Conservation (phyloP, 768 basidiomycete species). For the Tricholoma terreum region DNA sequence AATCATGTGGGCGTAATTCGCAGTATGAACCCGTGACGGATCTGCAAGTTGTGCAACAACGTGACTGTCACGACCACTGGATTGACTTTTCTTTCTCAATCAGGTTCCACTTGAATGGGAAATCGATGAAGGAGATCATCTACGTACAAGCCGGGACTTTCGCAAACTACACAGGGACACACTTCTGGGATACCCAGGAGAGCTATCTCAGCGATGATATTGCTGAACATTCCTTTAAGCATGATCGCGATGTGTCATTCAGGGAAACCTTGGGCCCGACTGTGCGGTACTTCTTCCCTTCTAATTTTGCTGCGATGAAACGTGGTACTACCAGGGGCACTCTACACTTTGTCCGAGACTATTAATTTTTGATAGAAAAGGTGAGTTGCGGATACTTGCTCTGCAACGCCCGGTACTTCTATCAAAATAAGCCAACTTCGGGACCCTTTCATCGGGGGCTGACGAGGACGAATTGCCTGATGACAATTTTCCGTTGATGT, state of each 20-base stretch:
- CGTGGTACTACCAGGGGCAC: slow-evolving; percentile 35
- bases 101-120: background rate
- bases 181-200: slow-evolving; percentile 84
- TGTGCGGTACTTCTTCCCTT: slow-evolving; percentile 35
- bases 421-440: slow-evolving; percentile 55
- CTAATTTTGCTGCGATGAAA: slow-evolving; percentile 2
- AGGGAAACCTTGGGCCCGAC: slow-evolving; percentile 51
- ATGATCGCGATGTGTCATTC: slow-evolving; percentile 62
- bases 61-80: no score
- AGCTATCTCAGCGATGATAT: slow-evolving; percentile 53
- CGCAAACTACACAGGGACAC: slow-evolving; percentile 69
- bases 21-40: no score
- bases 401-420: background rate
- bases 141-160: slow-evolving; percentile 71
- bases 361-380: slow-evolving; percentile 65
- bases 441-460: slow-evolving; percentile 45
- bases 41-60: no score
- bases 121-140: slow-evolving; percentile 69
- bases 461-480: slow-evolving; percentile 19
- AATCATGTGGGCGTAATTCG: no score
- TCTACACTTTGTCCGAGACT: slow-evolving; percentile 58
- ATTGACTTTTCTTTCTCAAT: background rate
- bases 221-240: slow-evolving; percentile 34
- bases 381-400: slow-evolving; percentile 30
- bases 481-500: slow-evolving; percentile 15